phyloP scores from a whole-genome alignment of 768 basidiomycete species.

The Mycena galericulata region DNA sequence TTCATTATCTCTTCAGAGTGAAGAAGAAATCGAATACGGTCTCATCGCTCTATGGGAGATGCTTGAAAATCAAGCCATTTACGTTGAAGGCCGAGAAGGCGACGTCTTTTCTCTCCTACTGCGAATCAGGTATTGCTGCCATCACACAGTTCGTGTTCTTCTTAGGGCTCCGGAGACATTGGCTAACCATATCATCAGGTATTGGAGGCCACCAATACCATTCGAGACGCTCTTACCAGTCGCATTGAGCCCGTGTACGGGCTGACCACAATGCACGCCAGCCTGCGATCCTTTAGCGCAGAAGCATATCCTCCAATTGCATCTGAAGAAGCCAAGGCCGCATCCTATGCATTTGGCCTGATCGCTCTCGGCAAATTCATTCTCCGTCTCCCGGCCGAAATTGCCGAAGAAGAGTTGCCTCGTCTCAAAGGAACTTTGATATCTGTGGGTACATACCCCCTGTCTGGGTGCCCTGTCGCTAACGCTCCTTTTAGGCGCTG shows the following conservation, averaged over 20 bases:
- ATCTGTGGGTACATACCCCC: constrained; percentile 59
- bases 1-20: constrained; percentile 56
- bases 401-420: constrained; percentile 89
- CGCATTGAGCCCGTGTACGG: constrained; percentile 88
- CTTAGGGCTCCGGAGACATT: constrained; percentile 5
- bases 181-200: constrained; percentile 59
- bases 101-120: constrained; percentile 81
- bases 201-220: constrained; percentile 83
- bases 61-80: constrained; percentile 76
- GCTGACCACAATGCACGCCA: constrained; percentile 84
- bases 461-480: constrained; percentile 10
- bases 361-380: constrained; percentile 88
- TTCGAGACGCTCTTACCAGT: constrained; percentile 79
- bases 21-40: constrained; percentile 79
- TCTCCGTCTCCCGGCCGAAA: constrained; percentile 81
- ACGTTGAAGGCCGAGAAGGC: constrained; percentile 84
- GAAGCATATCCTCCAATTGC: constrained; percentile 57
- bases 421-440: constrained; percentile 79
- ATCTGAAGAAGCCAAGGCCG: constrained; percentile 66
- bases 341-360: constrained; percentile 85
- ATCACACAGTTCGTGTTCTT: constrained; percentile 67
- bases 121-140: constrained; percentile 78
- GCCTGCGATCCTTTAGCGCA: constrained; percentile 71
- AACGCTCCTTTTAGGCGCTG: constrained; percentile 60
- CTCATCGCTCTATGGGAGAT: constrained; percentile 88